Evolutionary conservation across 2,329 filamentous ascomycete species (phyloP).

Genomic region (Stagonosporopsis vannaccii): DNA sequence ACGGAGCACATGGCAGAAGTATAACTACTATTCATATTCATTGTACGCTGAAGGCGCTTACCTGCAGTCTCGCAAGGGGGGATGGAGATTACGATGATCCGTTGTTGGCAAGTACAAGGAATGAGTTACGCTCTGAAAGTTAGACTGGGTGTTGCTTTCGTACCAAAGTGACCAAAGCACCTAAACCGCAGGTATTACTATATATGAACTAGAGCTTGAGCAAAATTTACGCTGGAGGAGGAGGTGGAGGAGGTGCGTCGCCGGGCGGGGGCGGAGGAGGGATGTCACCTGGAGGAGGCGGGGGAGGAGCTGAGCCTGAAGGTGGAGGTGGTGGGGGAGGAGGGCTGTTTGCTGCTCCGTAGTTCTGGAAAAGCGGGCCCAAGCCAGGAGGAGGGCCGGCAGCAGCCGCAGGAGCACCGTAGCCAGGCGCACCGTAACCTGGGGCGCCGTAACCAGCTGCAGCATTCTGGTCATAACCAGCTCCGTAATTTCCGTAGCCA

Average conservation of each 20-base stretch:
- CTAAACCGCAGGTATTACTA: slow-evolving; percentile 4
- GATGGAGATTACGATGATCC: not conserved
- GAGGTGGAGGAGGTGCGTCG: slow-evolving; percentile 65
- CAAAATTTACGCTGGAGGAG: slow-evolving; percentile 34
- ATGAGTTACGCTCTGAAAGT: not conserved
- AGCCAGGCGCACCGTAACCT: slow-evolving; percentile 54
- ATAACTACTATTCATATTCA: not conserved
- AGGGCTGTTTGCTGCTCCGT: slow-evolving; percentile 60
- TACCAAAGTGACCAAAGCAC: slow-evolving; percentile 1
- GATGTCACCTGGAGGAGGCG: slow-evolving; percentile 65
- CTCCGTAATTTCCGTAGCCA: slow-evolving; percentile 51
- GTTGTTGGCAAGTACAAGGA: not conserved
- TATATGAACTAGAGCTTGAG: not conserved
- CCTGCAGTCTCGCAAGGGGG: not conserved
- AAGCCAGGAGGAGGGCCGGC: slow-evolving; percentile 60
- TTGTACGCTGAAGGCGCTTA: not conserved
- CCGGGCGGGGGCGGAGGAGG: slow-evolving; percentile 63
- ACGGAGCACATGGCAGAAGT: not conserved
- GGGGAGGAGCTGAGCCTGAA: slow-evolving; percentile 65
- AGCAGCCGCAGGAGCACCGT: slow-evolving; percentile 53
- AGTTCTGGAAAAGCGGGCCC: slow-evolving; percentile 73
- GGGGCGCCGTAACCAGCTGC: slow-evolving; percentile 38
- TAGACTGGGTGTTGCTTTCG: slow-evolving; percentile 3
- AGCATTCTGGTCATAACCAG: slow-evolving; percentile 39
- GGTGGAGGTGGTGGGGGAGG: slow-evolving; percentile 71